Conservation (phyloP, 1,139 yeast genomes). For the Williopsis jadinii region DNA sequence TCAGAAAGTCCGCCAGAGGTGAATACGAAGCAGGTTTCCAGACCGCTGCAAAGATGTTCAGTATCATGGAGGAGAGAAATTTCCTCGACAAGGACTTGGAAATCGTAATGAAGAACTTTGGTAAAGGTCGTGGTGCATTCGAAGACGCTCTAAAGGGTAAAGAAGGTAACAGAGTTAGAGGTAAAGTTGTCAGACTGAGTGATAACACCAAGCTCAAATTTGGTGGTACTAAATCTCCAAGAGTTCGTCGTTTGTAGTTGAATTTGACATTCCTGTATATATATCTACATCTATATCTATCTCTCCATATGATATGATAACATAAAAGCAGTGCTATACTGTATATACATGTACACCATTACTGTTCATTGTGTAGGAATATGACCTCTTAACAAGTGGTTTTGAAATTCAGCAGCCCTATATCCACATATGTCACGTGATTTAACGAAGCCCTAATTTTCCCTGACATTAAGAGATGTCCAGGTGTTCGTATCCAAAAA, state of each 20-base stretch:
- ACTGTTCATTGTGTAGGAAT: no score
- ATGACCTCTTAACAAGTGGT: no score
- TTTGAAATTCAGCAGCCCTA: no score
- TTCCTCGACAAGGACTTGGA: conserved; percentile 56
- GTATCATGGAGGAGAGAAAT: conserved; percentile 55
- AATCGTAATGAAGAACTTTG: conserved; percentile 70
- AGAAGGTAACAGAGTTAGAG: conserved; percentile 70
- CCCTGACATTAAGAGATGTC: no score
- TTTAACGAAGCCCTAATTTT: no score
- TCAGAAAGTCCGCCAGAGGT: conserved; percentile 73
- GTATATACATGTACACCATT: no score
- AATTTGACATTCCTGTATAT: background rate
- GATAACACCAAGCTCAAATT: conserved; percentile 80
- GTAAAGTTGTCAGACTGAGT: conserved; percentile 57
- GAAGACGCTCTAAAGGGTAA: conserved; percentile 79
- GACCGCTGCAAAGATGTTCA: conserved; percentile 67
- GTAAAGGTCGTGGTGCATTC: conserved; percentile 87
- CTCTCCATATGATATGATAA: no score
- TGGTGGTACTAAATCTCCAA: conserved; percentile 89
- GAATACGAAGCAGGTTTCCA: conserved; percentile 96
- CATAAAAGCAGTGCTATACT: no score
- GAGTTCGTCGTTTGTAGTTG: conserved; percentile 64
- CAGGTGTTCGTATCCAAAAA: no score
- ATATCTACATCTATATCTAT: background rate
- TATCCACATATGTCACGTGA: no score